phyloP scores from a whole-genome alignment of 768 basidiomycete species.

The Hortiboletus campestris region DNA sequence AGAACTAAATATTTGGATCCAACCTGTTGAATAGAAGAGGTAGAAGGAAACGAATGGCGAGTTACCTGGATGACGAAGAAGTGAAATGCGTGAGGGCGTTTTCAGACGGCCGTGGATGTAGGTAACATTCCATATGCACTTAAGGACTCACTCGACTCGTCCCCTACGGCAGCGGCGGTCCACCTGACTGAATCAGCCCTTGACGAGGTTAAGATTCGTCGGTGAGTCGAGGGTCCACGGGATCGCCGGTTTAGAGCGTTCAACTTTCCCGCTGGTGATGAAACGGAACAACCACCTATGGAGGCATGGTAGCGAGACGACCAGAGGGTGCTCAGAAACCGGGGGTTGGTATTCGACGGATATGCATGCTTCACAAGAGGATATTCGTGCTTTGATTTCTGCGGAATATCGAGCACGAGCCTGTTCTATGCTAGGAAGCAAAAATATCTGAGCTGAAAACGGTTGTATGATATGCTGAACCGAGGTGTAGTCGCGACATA shows the following conservation, averaged over 20 bases:
- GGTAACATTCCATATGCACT: not conserved
- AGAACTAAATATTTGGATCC: slow-evolving; percentile 62
- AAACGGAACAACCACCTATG: no score
- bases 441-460: not conserved
- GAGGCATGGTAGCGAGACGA: no score
- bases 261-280: slow-evolving; percentile 50
- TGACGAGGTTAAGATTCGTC: slow-evolving; percentile 35
- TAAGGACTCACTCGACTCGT: not conserved
- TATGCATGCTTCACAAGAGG: slow-evolving; percentile 12
- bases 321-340: no score
- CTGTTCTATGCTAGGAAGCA: not conserved
- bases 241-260: slow-evolving; percentile 47
- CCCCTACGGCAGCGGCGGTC: slow-evolving; percentile 51
- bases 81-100: slow-evolving; percentile 39
- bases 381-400: slow-evolving; percentile 6
- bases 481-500: no score
- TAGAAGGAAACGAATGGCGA: slow-evolving; percentile 37
- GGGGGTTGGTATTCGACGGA: no score
- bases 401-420: not conserved
- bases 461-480: slow-evolving; percentile 18
- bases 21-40: slow-evolving; percentile 53
- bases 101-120: slow-evolving; percentile 18
- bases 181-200: slow-evolving; percentile 43
- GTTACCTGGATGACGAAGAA: slow-evolving; percentile 41
- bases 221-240: slow-evolving; percentile 32